phyloP scores from a whole-genome alignment of 1,284 basidiomycete species.

The Naganishia liquefaciens region DNA sequence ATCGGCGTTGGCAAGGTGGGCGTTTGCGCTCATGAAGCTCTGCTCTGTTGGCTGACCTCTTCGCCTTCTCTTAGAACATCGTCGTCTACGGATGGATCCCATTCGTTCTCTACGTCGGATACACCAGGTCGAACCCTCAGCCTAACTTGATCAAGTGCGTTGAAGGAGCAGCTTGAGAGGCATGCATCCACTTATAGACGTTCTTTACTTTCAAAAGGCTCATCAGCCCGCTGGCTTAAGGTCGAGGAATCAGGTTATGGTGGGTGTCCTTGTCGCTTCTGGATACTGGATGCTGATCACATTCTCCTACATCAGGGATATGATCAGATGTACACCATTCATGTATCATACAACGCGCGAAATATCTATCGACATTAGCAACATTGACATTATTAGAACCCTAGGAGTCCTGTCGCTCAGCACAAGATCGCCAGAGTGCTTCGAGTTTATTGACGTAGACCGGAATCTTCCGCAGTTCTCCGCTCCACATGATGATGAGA shows the following conservation, averaged over 20 bases:
- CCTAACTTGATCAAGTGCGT: conserved; percentile 90
- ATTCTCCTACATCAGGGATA: not conserved
- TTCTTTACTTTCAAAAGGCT: conserved; percentile 19
- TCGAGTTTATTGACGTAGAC: too few relatives aligned
- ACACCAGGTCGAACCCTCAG: conserved; percentile 81
- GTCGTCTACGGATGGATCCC: conserved; percentile 92
- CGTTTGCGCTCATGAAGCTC: conserved; percentile 34
- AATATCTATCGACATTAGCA: conserved; percentile 6
- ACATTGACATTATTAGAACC: too few relatives aligned
- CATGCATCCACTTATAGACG: not conserved
- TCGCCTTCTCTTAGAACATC: conserved; percentile 63
- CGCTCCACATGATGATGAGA: too few relatives aligned
- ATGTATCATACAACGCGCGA: conserved; percentile 24
- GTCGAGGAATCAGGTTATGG: not conserved
- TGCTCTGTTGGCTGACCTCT: conserved; percentile 28
- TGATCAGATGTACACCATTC: conserved; percentile 17
- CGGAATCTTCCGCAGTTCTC: too few relatives aligned
- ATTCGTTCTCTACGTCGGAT: conserved; percentile 88
- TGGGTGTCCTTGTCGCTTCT: not conserved
- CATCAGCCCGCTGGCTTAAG: conserved; percentile 33
- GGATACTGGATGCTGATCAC: not conserved
- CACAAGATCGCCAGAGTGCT: too few relatives aligned
- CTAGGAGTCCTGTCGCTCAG: too few relatives aligned
- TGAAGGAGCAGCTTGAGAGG: not conserved
- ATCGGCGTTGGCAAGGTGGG: conserved; percentile 49